These are phyloP conservation scores for Meira miltonrushii DNA, from an alignment of 1,284 basidiomycete species.

Conservation along the genomic window DNA sequence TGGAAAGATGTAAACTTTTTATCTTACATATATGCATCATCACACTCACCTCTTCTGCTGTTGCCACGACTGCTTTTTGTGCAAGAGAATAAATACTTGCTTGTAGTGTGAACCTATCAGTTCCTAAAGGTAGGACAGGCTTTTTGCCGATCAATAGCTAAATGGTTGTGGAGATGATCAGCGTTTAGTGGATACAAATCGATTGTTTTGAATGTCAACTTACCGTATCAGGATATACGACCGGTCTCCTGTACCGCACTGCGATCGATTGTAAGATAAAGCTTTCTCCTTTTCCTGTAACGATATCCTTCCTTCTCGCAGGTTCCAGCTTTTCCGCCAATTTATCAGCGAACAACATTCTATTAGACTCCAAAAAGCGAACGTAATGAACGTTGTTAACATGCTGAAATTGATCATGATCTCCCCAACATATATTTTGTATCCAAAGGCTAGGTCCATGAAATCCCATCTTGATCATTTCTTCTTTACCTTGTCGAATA, in stretches of 20 bases:
- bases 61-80: slow-evolving; percentile 14
- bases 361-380: slow-evolving; percentile 12
- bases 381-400: slow-evolving; percentile 19
- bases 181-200: background rate
- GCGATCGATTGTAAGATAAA: slow-evolving; percentile 11
- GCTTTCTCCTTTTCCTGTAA: slow-evolving; percentile 8
- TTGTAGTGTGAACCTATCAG: slow-evolving; percentile 12
- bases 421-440: slow-evolving; percentile 14
- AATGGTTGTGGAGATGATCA: background rate
- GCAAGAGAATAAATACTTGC: slow-evolving; percentile 4
- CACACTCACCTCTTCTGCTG: slow-evolving; percentile 9
- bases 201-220: background rate
- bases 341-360: slow-evolving; percentile 14
- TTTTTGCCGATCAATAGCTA: slow-evolving; percentile 10
- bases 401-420: slow-evolving; percentile 16
- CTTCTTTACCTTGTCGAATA: background rate
- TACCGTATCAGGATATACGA: slow-evolving; percentile 17
- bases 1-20: too few relatives aligned
- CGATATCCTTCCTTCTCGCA: slow-evolving; percentile 9
- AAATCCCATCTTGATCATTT: slow-evolving; percentile 7
- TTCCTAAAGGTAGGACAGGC: slow-evolving; percentile 10
- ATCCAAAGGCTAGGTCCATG: slow-evolving; percentile 9
- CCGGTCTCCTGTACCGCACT: slow-evolving; percentile 10
- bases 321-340: slow-evolving; percentile 6
- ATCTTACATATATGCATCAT: too few relatives aligned